Conservation (phyloP, 371 early-diverging fungal species). For the Mucor racemosus region DNA sequence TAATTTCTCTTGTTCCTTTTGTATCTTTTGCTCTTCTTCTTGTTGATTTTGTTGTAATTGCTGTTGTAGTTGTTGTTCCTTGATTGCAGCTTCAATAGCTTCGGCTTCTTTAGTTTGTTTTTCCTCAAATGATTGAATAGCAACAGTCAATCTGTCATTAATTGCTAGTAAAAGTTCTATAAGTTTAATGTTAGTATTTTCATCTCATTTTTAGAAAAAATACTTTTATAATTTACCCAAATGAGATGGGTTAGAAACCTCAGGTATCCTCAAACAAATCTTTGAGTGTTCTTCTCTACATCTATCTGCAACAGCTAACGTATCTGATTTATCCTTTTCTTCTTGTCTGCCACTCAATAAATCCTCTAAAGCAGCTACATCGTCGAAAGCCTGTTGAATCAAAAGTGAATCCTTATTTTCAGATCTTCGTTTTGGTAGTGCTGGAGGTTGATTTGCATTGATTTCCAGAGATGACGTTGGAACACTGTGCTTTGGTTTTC, state of each 20-base stretch:
- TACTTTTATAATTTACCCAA: conserved; percentile 36
- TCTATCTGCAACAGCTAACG: conserved; percentile 4
- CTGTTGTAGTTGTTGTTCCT: neutral
- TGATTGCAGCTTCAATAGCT: neutral
- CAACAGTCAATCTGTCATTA: conserved; percentile 44
- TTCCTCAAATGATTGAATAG: conserved; percentile 27
- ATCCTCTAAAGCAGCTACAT: conserved; percentile 7
- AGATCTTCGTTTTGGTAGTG: neutral
- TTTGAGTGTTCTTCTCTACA: conserved; percentile 37
- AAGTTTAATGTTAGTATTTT: neutral
- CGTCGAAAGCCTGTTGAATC: conserved; percentile 11
- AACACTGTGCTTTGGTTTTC: neutral
- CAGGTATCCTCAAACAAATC: conserved; percentile 41
- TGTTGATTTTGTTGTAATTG: neutral
- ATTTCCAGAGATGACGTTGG: neutral
- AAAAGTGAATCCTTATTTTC: conserved; percentile 8
- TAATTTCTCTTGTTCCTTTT: conserved; percentile 5
- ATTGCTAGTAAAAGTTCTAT: conserved; percentile 37
- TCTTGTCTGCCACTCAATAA: neutral
- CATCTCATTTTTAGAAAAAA: neutral
- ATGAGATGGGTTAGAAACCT: conserved; percentile 37
- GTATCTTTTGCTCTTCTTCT: neutral
- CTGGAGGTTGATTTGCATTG: neutral
- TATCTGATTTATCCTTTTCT: neutral
- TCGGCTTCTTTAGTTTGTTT: conserved; percentile 10